Evolutionary conservation across 306 rosid species (phyloP), one percentile per base, ranked within the genome.

Genomic region (Arachis stenosperma): DNA sequence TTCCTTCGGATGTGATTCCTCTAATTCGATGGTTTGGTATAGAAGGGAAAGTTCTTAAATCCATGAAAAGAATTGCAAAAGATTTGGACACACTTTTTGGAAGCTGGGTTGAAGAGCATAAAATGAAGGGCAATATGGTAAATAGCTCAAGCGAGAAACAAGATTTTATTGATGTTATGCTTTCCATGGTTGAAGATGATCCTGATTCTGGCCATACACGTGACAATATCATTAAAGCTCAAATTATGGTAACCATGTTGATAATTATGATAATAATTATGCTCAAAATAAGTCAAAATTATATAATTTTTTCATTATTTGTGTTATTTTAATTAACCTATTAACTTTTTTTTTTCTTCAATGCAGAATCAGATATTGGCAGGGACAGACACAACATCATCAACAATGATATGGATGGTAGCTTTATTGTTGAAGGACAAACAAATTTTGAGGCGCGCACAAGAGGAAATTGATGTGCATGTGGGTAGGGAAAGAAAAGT

Each of bases 101-200:
- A 39, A 81, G 80, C 22, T 86, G 88, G 90, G 65, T 88, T 37
- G 84, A 88, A 48, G 87, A 88, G 22, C 93, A 84, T 63, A 3
- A 10, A 5, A 30, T 41, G 59, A 47, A 78, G 8, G 13, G 9
- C 46, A 48, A 69, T n/a, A 3, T 13, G 3, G 33, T 12, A 30
- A 50, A 15, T n/a, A 46, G 75, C 3, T 44, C 82, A 5, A 53
- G 6, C 43, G 71, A 79, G 9, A 39, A 88, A 71, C 81, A 69
- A 64, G 90, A 88, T 69, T 86, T 84, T 78, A 84, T 88, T 47
- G 86, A 88, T 67, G 74, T 86, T 17, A 70, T 84, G 90, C 67
- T 86, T 1, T 82, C 84, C 48, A 67, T 59, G 14, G 66, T 82
- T 78, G 73, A 79, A 72, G 88, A 86, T 30, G 74, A 78, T 65